Evolutionary conservation across 169 alveolate species (phyloP).

Genomic region (Plasmodium gonderi): DNA sequence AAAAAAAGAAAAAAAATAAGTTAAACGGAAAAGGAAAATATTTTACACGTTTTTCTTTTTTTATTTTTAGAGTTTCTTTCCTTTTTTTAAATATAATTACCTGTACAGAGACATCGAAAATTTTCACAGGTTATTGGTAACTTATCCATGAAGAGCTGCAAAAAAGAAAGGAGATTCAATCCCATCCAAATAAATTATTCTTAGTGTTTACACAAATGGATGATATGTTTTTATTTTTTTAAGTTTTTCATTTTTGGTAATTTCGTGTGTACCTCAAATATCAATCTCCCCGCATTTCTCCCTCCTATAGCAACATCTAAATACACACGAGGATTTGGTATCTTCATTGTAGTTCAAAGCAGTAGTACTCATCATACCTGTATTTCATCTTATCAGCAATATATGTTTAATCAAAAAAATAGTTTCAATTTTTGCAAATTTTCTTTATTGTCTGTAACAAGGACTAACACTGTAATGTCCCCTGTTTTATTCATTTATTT

Average conservation of each 20-base stretch:
- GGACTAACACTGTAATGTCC: not conserved
- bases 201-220: not conserved
- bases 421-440: not conserved
- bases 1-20: slow-evolving; percentile 2
- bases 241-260: not conserved
- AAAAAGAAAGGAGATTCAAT: not conserved
- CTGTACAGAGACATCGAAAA: slow-evolving; percentile 93
- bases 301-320: slow-evolving; percentile 87
- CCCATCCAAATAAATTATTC: not conserved
- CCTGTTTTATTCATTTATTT: not conserved
- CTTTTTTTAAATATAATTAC: slow-evolving; percentile 40
- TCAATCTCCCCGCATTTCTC: slow-evolving; percentile 85
- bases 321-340: slow-evolving; percentile 88
- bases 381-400: not conserved
- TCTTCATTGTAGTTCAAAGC: slow-evolving; percentile 63
- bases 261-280: slow-evolving; percentile 78
- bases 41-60: not conserved
- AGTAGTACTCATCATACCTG: not conserved
- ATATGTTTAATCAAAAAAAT: not conserved
- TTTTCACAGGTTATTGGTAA: slow-evolving; percentile 91
- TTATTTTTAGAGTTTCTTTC: not conserved
- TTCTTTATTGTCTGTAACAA: not conserved
- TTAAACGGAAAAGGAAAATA: not conserved
- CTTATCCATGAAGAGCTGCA: slow-evolving; percentile 87
- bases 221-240: not conserved